A percentile compares a stretch with the other conserved stretches of the same genome.
These are phyloP conservation scores for Triticum timopheevii DNA, from an alignment of 176 grass and related monocot species.

Conservation along the genomic window DNA sequence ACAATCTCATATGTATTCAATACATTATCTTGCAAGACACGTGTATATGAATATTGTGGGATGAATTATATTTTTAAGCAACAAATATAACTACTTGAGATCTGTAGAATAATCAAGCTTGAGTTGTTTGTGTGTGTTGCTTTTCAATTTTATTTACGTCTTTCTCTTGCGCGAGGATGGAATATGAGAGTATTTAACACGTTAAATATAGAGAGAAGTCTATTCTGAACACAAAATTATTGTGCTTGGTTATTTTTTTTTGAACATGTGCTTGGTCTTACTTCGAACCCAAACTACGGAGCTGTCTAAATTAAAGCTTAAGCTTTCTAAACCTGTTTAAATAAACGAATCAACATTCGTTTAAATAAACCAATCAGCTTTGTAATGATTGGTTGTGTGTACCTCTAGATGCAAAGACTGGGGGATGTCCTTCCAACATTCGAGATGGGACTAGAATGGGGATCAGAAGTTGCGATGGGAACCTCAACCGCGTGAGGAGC, in stretches of 20 bases:
- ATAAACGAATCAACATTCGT: not conserved
- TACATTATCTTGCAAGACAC: not conserved
- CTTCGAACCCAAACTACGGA: not conserved
- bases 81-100: not conserved
- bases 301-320: not conserved
- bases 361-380: no score
- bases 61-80: not conserved
- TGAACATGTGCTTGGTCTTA: not conserved
- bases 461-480: not conserved
- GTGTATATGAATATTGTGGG: not conserved
- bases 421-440: not conserved
- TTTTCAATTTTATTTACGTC: not conserved
- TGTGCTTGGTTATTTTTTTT: not conserved
- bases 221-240: not conserved
- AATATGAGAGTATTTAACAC: not conserved
- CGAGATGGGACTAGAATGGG: not conserved
- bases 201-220: not conserved
- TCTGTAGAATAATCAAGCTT: not conserved
- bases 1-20: not conserved
- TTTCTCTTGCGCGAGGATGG: not conserved
- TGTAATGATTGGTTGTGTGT: no score
- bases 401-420: not conserved
- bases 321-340: not conserved
- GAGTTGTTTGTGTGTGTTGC: not conserved
- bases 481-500: conserved; percentile 10